Percentiles rank a stretch among this genome's conserved stretches.
phyloP scores from a whole-genome alignment of 202 grass and related monocot genomes.

The Carex sylvatica region DNA sequence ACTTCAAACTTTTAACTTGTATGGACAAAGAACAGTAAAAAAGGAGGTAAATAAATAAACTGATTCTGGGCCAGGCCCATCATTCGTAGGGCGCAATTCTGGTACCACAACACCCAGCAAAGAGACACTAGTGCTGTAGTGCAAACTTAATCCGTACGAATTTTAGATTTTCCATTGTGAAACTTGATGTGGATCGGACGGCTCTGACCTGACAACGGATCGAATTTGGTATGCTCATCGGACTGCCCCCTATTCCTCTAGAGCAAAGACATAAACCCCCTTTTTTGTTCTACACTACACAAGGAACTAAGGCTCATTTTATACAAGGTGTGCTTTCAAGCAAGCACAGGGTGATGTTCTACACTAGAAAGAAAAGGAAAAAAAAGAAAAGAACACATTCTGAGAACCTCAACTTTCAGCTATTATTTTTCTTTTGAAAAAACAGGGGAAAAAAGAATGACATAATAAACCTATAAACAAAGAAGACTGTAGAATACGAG shows the following conservation, averaged over 20 bases:
- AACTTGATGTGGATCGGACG: no score
- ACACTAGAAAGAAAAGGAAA: neutral
- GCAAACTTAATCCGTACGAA: no score
- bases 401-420: neutral
- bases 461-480: slow-evolving; percentile 47
- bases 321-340: slow-evolving; percentile 11
- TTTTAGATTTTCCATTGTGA: no score
- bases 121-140: neutral
- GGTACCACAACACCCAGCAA: neutral
- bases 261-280: neutral
- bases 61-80: neutral
- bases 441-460: neutral
- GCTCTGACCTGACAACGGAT: no score
- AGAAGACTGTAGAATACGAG: slow-evolving; percentile 93
- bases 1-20: no score
- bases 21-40: no score
- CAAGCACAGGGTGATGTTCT: slow-evolving; percentile 7
- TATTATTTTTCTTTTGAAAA: neutral
- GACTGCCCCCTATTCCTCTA: no score
- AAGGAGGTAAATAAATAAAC: neutral
- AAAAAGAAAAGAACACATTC: neutral
- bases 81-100: neutral
- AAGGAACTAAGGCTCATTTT: neutral
- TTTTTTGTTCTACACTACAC: neutral
- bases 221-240: no score